Percentiles rank a stretch among this genome's conserved stretches.
phyloP scores from a whole-genome alignment of 1,284 basidiomycete genomes.

The Cutaneotrichosporon daszewskae region DNA sequence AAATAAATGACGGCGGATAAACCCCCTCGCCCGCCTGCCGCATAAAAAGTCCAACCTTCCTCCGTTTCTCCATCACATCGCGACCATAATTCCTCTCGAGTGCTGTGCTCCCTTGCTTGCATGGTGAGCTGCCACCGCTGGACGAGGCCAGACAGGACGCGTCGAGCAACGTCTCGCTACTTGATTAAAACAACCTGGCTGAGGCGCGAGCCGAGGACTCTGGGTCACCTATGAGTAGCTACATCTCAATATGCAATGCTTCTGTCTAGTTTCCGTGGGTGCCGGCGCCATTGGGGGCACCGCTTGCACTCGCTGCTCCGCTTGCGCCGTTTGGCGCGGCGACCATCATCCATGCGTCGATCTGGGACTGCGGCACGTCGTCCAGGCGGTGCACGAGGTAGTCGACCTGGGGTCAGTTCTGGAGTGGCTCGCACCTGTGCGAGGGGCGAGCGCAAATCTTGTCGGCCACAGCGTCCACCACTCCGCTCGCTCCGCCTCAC shows the following conservation, averaged over 20 bases:
- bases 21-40: neutral
- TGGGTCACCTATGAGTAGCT: conserved; percentile 41
- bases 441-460: too few species aligned
- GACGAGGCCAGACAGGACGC: conserved; percentile 39
- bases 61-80: conserved; percentile 21
- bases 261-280: neutral
- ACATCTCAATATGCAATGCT: conserved; percentile 17
- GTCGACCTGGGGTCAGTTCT: conserved; percentile 63
- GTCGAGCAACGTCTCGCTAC: conserved; percentile 25
- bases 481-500: conserved; percentile 29
- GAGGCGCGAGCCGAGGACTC: conserved; percentile 34
- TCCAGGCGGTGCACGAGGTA: conserved; percentile 81
- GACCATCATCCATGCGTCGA: conserved; percentile 57
- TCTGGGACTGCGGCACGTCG: conserved; percentile 68
- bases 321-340: neutral
- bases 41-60: conserved; percentile 7
- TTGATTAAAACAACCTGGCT: conserved; percentile 40
- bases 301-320: neutral
- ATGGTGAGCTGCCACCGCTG: conserved; percentile 14
- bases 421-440: too few species aligned
- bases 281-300: too few species aligned
- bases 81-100: conserved; percentile 28
- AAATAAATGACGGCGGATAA: neutral
- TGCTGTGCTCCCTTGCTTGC: conserved; percentile 19
- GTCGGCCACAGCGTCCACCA: too few species aligned